A percentile compares a stretch with the other conserved stretches of the same genome.
phyloP scores from a whole-genome alignment of 2,329 filamentous ascomycete genomes.

The Akanthomyces lecanii region DNA sequence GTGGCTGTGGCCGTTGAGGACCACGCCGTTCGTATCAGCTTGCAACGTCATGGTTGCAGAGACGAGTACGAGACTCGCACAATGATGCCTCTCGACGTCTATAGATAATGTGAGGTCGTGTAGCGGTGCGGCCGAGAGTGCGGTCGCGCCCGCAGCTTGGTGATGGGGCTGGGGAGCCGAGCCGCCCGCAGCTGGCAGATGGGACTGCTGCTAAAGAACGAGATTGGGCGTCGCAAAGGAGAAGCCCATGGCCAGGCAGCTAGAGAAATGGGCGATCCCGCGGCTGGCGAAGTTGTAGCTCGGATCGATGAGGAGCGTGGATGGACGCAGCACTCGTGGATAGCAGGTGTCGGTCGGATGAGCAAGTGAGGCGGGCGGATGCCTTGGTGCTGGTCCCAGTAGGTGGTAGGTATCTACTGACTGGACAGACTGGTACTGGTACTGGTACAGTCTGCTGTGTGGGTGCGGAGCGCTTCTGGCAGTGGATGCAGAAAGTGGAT shows the following conservation, averaged over 20 bases:
- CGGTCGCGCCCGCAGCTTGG: background rate
- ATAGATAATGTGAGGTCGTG: background rate
- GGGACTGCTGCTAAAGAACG: background rate
- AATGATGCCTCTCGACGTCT: background rate
- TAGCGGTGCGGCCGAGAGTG: background rate
- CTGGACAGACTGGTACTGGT: too few species aligned
- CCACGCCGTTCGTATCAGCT: slow-evolving; percentile 5
- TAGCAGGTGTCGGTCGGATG: background rate
- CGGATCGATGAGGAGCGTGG: background rate
- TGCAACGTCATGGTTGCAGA: slow-evolving; percentile 2
- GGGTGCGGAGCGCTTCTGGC: background rate
- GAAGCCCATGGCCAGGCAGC: background rate
- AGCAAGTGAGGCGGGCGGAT: slow-evolving; percentile 6
- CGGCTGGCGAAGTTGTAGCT: background rate
- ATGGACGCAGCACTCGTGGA: background rate
- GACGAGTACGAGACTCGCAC: background rate
- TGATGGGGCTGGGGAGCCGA: background rate
- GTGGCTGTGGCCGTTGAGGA: slow-evolving; percentile 10
- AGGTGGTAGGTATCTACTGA: too few species aligned
- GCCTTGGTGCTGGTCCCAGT: background rate
- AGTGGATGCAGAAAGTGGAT: slow-evolving; percentile 9
- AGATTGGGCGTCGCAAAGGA: background rate
- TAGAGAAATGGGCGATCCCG: background rate
- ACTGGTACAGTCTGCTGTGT: background rate
- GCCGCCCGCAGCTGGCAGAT: background rate